phyloP scores from a whole-genome alignment of 2,329 filamentous ascomycete genomes.

The Fusarium sp. region DNA sequence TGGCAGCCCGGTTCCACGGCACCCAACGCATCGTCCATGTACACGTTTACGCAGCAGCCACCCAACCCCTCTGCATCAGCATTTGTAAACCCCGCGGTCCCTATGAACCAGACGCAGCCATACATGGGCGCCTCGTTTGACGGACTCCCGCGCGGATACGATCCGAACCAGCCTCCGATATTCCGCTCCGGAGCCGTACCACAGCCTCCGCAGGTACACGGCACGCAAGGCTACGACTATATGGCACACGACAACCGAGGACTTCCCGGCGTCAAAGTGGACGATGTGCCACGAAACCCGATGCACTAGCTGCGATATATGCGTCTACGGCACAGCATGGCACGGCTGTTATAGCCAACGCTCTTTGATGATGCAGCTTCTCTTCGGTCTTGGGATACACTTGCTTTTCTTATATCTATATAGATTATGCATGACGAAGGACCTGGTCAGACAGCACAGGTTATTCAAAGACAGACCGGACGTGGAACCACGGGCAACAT shows the following conservation, averaged over 20 bases:
- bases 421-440: conserved; percentile 38
- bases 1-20: conserved; percentile 57
- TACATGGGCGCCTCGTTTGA: conserved; percentile 51
- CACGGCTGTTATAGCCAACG: conserved; percentile 2
- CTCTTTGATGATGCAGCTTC: conserved; percentile 1
- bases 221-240: conserved; percentile 49
- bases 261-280: conserved; percentile 45
- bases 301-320: conserved; percentile 38
- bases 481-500: conserved; percentile 15
- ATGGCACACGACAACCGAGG: conserved; percentile 47
- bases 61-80: conserved; percentile 43
- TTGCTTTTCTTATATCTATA: conserved; percentile 29
- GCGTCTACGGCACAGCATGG: background rate
- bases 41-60: conserved; percentile 56
- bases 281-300: conserved; percentile 42
- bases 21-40: conserved; percentile 54
- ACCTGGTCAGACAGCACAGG: conserved; percentile 47
- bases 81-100: conserved; percentile 46
- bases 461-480: conserved; percentile 23
- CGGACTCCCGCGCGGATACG: conserved; percentile 48
- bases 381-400: conserved; percentile 9
- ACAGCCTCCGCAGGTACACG: conserved; percentile 42
- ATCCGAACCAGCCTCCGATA: conserved; percentile 43
- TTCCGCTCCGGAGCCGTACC: conserved; percentile 48
- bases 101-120: conserved; percentile 46